phyloP scores from a whole-genome alignment of 2,329 filamentous ascomycete genomes.

The Rhinocladiella mackenziei region DNA sequence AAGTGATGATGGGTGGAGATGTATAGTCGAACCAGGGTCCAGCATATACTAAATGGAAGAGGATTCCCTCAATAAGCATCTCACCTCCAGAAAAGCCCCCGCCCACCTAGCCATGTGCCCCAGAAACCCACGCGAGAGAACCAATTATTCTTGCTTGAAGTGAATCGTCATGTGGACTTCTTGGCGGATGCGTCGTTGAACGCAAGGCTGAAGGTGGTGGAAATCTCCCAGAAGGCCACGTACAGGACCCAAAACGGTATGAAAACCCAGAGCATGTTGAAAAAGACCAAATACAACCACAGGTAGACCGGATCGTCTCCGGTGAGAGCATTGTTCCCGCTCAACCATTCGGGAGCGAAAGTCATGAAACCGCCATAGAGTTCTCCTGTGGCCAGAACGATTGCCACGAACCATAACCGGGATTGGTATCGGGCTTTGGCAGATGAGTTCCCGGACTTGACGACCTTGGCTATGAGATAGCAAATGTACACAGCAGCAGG shows the following conservation, averaged over 20 bases:
- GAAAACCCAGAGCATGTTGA: conserved; percentile 61
- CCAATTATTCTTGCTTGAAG: no score
- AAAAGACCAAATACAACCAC: conserved; percentile 62
- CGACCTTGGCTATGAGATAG: conserved; percentile 43
- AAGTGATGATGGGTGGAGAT: no score
- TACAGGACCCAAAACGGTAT: conserved; percentile 51
- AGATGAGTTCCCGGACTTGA: conserved; percentile 20
- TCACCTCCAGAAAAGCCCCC: no score
- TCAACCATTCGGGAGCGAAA: conserved; percentile 63
- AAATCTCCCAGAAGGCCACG: conserved; percentile 19
- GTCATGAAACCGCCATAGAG: conserved; percentile 64
- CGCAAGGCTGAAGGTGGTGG: conserved; percentile 10
- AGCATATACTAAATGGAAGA: no score
- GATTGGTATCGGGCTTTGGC: conserved; percentile 31
- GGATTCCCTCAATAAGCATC: no score
- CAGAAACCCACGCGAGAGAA: no score
- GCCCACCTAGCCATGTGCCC: no score
- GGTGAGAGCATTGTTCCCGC: conserved; percentile 54
- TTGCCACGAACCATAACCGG: conserved; percentile 54
- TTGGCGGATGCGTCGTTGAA: conserved; percentile 1
- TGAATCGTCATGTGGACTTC: conserved; percentile 15
- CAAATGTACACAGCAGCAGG: conserved; percentile 58
- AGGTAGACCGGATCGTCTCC: conserved; percentile 59
- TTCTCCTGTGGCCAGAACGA: conserved; percentile 58
- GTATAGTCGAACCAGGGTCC: no score